Percentiles rank a stretch among this genome's conserved stretches.
phyloP scores from a whole-genome alignment of 2,329 filamentous ascomycete species.

The Lasiodiplodia sp. region DNA sequence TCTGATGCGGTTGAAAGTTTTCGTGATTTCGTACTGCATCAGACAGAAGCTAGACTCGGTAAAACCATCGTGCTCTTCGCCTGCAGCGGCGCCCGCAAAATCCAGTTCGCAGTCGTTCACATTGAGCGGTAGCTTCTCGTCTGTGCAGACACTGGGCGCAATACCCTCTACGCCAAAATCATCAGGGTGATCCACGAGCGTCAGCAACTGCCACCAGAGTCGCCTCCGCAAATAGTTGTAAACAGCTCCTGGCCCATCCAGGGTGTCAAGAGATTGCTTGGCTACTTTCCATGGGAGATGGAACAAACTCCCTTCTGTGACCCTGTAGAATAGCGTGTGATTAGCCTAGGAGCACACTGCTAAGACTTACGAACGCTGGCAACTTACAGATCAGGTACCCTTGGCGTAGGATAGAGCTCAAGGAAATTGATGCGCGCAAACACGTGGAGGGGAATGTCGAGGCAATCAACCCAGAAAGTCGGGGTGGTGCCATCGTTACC shows the following conservation, averaged over 20 bases:
- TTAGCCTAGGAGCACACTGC: neutral
- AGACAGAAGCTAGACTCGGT: too few relatives aligned
- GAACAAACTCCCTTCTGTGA: neutral
- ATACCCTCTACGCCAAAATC: too few relatives aligned
- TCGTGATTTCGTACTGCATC: too few relatives aligned
- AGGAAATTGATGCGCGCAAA: constrained; percentile 1
- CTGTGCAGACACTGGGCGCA: too few relatives aligned
- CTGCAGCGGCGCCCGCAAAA: too few relatives aligned
- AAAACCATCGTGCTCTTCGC: too few relatives aligned
- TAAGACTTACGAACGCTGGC: neutral
- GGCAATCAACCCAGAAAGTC: constrained; percentile 65
- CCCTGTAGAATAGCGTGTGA: neutral
- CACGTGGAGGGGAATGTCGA: constrained; percentile 56
- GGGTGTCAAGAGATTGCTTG: neutral
- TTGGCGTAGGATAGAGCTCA: constrained; percentile 3
- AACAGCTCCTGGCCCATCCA: neutral
- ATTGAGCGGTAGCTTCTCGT: too few relatives aligned
- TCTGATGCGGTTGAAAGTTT: too few relatives aligned
- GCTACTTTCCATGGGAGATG: constrained; percentile 1
- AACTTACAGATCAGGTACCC: neutral
- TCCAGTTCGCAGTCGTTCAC: too few relatives aligned
- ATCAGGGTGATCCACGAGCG: too few relatives aligned
- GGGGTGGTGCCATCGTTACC: constrained; percentile 63
- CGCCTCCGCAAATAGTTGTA: neutral
- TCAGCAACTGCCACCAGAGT: too few relatives aligned